Evolutionary conservation across 805 yeast genomes (phyloP).

Genomic region (Metahyphopichia silvanorum): DNA sequence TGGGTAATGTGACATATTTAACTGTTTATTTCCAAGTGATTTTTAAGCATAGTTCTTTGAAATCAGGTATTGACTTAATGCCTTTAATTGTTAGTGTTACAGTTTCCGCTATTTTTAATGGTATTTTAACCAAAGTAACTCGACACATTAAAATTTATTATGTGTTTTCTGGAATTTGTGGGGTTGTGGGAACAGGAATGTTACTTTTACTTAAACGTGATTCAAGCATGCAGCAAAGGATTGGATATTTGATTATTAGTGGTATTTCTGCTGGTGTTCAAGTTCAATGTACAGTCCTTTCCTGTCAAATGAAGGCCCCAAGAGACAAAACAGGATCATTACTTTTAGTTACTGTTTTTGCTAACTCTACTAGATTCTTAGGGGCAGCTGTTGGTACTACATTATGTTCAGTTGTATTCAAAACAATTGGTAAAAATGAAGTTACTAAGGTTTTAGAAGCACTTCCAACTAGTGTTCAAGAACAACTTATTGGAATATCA

Average conservation of each 20-base stretch:
- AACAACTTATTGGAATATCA: constrained; percentile 3
- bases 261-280: constrained; percentile 14
- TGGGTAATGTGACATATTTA: constrained; percentile 30
- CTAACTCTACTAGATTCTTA: constrained; percentile 10
- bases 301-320: constrained; percentile 15
- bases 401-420: constrained; percentile 7
- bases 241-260: constrained; percentile 11
- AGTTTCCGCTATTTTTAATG: constrained; percentile 21
- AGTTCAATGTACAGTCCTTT: constrained; percentile 10
- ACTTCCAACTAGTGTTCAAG: constrained; percentile 4
- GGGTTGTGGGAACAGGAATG: constrained; percentile 7
- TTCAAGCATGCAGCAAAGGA: constrained; percentile 4
- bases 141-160: constrained; percentile 8
- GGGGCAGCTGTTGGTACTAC: constrained; percentile 11
- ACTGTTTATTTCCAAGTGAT: constrained; percentile 40
- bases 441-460: constrained; percentile 3
- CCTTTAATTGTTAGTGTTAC: constrained; percentile 34
- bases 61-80: constrained; percentile 34
- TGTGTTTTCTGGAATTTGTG: constrained; percentile 8
- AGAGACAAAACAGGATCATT: constrained; percentile 8
- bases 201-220: constrained; percentile 5
- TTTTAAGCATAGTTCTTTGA: constrained; percentile 29
- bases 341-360: constrained; percentile 10
- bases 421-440: constrained; percentile 1
- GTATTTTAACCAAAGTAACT: constrained; percentile 8